Percentiles rank a stretch among this genome's conserved stretches.
Conservation (phyloP, 2,329 filamentous ascomycete species). For the Clonostachys sp. region DNA sequence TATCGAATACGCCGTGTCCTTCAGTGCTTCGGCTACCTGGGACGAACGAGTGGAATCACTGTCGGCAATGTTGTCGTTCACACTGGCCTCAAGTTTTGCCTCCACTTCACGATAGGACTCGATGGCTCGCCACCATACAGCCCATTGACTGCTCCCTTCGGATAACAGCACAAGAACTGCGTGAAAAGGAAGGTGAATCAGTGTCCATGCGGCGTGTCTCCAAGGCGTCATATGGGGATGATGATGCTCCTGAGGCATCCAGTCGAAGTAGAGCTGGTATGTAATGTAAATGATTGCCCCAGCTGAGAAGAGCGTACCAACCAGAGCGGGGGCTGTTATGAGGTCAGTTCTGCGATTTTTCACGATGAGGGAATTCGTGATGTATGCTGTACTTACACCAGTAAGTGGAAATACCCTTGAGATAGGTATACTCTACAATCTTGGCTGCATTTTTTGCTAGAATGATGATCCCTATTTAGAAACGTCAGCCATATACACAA, state of each 20-base stretch:
- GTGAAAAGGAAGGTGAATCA: slow-evolving; percentile 5
- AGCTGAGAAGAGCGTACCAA: too few species aligned
- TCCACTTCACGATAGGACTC: slow-evolving; percentile 2
- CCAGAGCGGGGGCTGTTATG: too few species aligned
- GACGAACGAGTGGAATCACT: not conserved
- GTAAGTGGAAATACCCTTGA: too few species aligned
- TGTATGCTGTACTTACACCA: too few species aligned
- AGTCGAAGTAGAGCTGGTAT: slow-evolving; percentile 7
- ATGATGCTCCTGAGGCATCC: slow-evolving; percentile 3
- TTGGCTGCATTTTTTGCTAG: slow-evolving; percentile 42
- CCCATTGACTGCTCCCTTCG: slow-evolving; percentile 5
- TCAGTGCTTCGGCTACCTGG: not conserved
- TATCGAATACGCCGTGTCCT: not conserved
- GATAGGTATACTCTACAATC: slow-evolving; percentile 24
- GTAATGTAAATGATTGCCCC: not conserved
- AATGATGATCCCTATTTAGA: slow-evolving; percentile 27
- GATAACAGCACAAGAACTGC: slow-evolving; percentile 3
- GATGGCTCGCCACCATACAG: slow-evolving; percentile 5
- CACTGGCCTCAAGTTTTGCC: not conserved
- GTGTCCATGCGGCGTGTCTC: slow-evolving; percentile 4
- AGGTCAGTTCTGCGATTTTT: too few species aligned
- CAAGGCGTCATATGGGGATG: slow-evolving; percentile 4
- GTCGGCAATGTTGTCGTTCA: not conserved
- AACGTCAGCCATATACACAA: too few species aligned
- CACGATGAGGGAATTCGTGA: too few species aligned